A percentile compares a stretch with the other conserved stretches of the same genome.
phyloP scores from a whole-genome alignment of 495 filamentous ascomycete species.

The Talaromyces adpressus region DNA sequence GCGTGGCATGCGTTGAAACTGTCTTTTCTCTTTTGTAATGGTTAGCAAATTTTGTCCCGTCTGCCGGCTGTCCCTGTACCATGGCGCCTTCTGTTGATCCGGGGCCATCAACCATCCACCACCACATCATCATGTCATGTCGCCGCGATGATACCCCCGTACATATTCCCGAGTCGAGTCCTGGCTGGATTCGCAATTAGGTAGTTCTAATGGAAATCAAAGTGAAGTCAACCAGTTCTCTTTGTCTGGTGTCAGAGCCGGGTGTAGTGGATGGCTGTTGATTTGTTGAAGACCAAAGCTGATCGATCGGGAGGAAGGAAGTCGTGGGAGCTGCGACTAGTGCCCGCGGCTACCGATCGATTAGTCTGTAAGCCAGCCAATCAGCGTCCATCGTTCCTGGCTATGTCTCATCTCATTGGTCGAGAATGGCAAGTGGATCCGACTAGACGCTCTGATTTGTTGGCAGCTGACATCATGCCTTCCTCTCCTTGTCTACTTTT shows the following conservation, averaged over 20 bases:
- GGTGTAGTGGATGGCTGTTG: not conserved
- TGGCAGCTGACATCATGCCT: slow-evolving; percentile 6
- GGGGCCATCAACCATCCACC: not conserved
- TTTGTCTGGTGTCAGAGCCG: not conserved
- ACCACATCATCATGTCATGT: not conserved
- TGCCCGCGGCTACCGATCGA: not conserved
- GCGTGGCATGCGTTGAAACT: not conserved
- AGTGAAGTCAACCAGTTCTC: not conserved
- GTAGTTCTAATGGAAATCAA: not conserved
- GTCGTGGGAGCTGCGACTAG: not conserved
- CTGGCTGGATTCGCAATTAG: not conserved
- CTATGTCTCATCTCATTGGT: not conserved
- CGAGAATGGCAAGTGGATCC: not conserved
- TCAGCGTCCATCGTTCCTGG: not conserved
- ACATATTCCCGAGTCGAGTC: not conserved
- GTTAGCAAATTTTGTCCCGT: not conserved
- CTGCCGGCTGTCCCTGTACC: not conserved
- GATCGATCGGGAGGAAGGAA: not conserved
- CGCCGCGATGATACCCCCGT: slow-evolving; percentile 1
- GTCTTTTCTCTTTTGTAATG: not conserved
- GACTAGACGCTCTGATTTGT: not conserved
- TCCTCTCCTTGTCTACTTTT: not conserved
- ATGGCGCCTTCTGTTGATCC: not conserved
- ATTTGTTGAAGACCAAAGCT: not conserved
- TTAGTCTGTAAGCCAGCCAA: not conserved